phyloP scores from a whole-genome alignment of 2,329 filamentous ascomycete genomes.

The Neopestalotiopsis sp. region DNA sequence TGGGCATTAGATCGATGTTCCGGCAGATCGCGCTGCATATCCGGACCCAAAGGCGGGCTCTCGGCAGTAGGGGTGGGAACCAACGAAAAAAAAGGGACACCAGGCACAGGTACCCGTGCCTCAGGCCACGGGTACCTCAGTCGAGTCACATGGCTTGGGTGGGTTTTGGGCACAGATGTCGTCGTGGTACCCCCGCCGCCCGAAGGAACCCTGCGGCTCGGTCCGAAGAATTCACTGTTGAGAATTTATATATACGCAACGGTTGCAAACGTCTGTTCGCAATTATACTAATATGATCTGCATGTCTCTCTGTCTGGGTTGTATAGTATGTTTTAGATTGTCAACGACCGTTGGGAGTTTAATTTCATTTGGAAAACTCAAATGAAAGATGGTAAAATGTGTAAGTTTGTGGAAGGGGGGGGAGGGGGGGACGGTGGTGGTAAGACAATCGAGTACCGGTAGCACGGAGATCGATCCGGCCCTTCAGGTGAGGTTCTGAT shows the following conservation, averaged over 20 bases:
- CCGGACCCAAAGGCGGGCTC: background rate
- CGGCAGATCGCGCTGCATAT: background rate
- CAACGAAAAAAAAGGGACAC: background rate
- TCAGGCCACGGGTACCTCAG: background rate
- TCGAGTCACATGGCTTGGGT: background rate
- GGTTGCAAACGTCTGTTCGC: conserved; percentile 1
- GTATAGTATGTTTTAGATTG: background rate
- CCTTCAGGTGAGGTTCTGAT: background rate
- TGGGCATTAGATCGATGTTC: background rate
- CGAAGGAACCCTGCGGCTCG: background rate
- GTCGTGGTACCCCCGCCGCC: background rate
- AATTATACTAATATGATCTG: background rate
- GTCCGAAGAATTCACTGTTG: background rate
- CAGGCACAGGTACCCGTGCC: background rate
- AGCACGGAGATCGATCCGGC: background rate
- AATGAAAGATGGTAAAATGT: background rate
- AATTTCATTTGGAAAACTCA: background rate
- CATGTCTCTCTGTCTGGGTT: background rate
- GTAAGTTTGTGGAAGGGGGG: background rate
- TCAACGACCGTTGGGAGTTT: background rate
- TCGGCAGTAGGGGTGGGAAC: background rate
- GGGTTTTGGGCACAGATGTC: background rate
- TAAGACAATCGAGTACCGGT: background rate
- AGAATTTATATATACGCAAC: background rate
- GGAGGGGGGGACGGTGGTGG: background rate